phyloP scores from a whole-genome alignment of 225 moss, liverwort and hornwort species.

The Pseudisothecium myosuroides region DNA sequence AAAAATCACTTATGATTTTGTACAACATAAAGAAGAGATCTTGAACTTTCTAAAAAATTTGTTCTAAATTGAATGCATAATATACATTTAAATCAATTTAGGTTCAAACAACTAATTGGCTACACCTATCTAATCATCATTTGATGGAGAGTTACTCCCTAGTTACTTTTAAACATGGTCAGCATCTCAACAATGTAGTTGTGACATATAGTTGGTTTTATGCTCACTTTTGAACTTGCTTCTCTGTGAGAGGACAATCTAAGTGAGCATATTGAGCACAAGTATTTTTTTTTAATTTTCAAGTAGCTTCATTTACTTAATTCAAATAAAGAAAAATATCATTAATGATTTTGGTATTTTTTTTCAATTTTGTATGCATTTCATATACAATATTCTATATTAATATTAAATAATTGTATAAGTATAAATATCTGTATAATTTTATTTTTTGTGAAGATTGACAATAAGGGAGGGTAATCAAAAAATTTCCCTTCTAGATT shows the following conservation, averaged over 20 bases:
- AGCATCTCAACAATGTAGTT: neutral
- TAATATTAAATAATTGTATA: too few species aligned
- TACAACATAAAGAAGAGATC: neutral
- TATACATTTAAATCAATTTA: neutral
- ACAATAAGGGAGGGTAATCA: too few species aligned
- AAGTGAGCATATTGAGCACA: neutral
- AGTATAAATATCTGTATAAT: too few species aligned
- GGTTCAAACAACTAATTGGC: neutral
- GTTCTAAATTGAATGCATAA: neutral
- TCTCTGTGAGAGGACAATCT: neutral
- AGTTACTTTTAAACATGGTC: too few species aligned
- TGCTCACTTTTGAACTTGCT: neutral
- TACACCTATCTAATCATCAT: neutral
- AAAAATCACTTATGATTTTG: neutral
- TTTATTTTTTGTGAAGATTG: too few species aligned
- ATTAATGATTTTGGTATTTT: neutral
- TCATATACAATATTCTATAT: too few species aligned
- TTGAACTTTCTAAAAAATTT: neutral
- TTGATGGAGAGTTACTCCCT: neutral
- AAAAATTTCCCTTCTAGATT: too few species aligned
- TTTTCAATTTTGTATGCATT: neutral
- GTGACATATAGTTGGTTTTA: neutral
- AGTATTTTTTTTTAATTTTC: neutral
- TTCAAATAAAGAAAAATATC: neutral
- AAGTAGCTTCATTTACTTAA: too few species aligned